These are phyloP conservation scores for Nakazawaea ambrosiae DNA, from an alignment of 805 yeast species.

Conservation along the genomic window DNA sequence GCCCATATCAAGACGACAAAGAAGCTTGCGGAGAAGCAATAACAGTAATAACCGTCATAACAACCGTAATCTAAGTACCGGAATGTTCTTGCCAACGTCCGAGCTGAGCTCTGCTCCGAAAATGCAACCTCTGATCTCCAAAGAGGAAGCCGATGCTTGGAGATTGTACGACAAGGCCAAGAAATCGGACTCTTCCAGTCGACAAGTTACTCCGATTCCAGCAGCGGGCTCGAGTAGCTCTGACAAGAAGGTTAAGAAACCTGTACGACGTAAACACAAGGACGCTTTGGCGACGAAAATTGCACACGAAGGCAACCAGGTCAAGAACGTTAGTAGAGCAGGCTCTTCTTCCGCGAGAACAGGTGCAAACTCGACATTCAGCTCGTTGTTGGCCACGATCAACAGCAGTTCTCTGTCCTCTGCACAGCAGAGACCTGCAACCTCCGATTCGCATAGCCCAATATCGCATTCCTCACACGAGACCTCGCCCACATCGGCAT, in stretches of 20 bases:
- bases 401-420: not conserved
- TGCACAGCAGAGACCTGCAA: not conserved
- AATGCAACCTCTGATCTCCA: conserved; percentile 11
- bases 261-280: conserved; percentile 8
- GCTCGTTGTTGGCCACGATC: conserved; percentile 2
- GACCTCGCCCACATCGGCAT: conserved; percentile 7
- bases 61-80: not conserved
- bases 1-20: conserved; percentile 1
- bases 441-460: not conserved
- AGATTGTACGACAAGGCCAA: conserved; percentile 19
- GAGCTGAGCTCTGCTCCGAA: conserved; percentile 16
- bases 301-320: too few species aligned
- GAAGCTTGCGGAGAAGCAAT: conserved; percentile 1
- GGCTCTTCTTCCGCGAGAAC: not conserved
- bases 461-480: conserved; percentile 2
- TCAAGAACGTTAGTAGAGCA: too few species aligned
- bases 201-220: conserved; percentile 2
- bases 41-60: not conserved
- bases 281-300: not conserved
- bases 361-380: not conserved
- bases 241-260: conserved; percentile 11
- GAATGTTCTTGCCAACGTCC: conserved; percentile 6
- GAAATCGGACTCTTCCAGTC: conserved; percentile 5
- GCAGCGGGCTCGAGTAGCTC: conserved; percentile 13
- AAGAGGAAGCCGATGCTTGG: conserved; percentile 22